phyloP scores from a whole-genome alignment of 176 grass and related monocot species.

The Oryza brachyantha region DNA sequence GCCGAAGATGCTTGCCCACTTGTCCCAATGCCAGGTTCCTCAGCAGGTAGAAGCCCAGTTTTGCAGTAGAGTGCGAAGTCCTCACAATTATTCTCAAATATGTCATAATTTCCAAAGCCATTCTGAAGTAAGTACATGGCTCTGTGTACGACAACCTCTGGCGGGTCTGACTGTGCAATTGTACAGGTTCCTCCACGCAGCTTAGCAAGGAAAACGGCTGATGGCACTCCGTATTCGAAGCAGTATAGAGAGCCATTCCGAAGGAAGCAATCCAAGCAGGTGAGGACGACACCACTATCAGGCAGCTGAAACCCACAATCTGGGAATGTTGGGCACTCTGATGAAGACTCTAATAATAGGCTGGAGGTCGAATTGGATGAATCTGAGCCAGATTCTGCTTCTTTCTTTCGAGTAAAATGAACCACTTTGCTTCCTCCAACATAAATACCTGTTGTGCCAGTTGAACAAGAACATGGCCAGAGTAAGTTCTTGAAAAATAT shows the following conservation, averaged over 20 bases:
- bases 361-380: slow-evolving; percentile 37
- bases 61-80: slow-evolving; percentile 99
- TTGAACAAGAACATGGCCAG: neutral
- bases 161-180: slow-evolving; percentile 68
- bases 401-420: slow-evolving; percentile 97
- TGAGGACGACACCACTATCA: slow-evolving; percentile 70
- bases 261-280: slow-evolving; percentile 90
- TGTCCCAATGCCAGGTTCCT: slow-evolving; percentile 67
- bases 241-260: slow-evolving; percentile 72
- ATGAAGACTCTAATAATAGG: slow-evolving; percentile 45
- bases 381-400: slow-evolving; percentile 40
- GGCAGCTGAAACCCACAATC: slow-evolving; percentile 90
- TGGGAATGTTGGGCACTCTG: slow-evolving; percentile 78
- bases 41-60: slow-evolving; percentile 65
- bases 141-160: slow-evolving; percentile 62
- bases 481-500: slow-evolving; percentile 4
- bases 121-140: slow-evolving; percentile 92
- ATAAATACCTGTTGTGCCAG: slow-evolving; percentile 63
- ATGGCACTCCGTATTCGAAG: slow-evolving; percentile 80
- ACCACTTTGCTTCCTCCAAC: slow-evolving; percentile 96
- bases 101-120: slow-evolving; percentile 86
- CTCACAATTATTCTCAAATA: slow-evolving; percentile 99
- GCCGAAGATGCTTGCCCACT: slow-evolving; percentile 85
- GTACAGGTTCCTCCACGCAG: slow-evolving; percentile 92
- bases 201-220: slow-evolving; percentile 77